Evolutionary conservation across 306 rosid genomes (phyloP).

Genomic region (Quercus bicolor): DNA sequence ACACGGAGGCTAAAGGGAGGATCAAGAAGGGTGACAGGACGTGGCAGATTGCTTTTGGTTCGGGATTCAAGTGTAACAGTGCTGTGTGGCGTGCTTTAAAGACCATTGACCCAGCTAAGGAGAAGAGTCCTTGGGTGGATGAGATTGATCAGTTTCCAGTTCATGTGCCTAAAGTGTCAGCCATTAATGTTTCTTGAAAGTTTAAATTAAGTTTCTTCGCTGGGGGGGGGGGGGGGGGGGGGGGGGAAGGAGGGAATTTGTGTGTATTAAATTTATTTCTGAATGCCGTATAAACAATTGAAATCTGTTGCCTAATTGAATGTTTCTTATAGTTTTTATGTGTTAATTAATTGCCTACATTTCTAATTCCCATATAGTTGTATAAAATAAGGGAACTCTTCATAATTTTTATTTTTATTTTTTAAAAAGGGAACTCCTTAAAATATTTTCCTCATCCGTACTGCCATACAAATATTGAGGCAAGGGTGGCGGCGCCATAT

Average conservation of each 20-base stretch:
- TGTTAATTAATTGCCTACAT: neutral
- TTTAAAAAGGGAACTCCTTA: no score
- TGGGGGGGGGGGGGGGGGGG: neutral
- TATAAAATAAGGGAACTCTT: no score
- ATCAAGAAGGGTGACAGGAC: slow-evolving; percentile 66
- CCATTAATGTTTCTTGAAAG: slow-evolving; percentile 28
- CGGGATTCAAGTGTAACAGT: slow-evolving; percentile 94
- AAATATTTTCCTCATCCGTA: no score
- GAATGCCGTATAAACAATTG: no score
- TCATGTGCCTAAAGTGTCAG: slow-evolving; percentile 52
- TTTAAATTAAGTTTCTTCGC: neutral
- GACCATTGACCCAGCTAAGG: slow-evolving; percentile 58
- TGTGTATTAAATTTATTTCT: neutral
- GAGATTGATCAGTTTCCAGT: slow-evolving; percentile 86
- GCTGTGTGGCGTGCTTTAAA: slow-evolving; percentile 79
- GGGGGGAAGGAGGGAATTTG: neutral
- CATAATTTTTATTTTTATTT: no score
- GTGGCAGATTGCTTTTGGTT: slow-evolving; percentile 96
- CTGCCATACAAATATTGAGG: no score
- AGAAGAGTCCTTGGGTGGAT: slow-evolving; percentile 78
- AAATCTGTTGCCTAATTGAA: neutral
- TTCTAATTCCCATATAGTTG: neutral
- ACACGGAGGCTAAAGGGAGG: slow-evolving; percentile 78
- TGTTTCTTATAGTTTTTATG: neutral
- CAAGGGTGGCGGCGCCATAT: no score